A percentile compares a stretch with the other conserved stretches of the same genome.
Conservation (phyloP, 345 rosid genomes). For the Hevea brasiliensis region DNA sequence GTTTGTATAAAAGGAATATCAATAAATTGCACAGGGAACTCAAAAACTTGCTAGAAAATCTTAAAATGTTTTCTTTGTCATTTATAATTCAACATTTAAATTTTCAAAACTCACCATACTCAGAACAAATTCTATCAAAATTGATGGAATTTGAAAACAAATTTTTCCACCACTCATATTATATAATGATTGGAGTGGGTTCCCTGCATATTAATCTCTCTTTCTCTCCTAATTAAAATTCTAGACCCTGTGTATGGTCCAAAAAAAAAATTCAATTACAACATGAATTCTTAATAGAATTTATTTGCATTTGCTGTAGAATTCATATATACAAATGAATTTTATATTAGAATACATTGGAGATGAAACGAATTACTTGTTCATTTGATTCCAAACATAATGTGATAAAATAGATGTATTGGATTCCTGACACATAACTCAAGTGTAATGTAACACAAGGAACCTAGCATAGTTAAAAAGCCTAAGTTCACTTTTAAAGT, state of each 20-base stretch:
- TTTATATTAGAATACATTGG: background rate
- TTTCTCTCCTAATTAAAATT: conserved; percentile 30
- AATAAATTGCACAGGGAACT: background rate
- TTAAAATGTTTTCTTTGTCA: background rate
- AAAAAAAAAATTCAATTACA: background rate
- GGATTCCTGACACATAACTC: too few relatives aligned
- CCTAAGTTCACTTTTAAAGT: background rate
- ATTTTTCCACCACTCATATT: background rate
- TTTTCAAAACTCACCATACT: background rate
- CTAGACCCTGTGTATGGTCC: background rate
- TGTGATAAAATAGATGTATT: too few relatives aligned
- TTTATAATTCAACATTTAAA: background rate
- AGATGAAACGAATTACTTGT: background rate
- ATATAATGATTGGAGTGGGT: background rate
- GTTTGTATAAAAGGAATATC: background rate
- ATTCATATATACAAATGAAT: background rate
- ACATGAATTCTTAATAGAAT: background rate
- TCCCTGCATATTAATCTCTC: background rate
- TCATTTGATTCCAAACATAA: background rate
- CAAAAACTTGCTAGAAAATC: background rate
- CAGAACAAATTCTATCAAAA: background rate
- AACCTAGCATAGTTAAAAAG: background rate
- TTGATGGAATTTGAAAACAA: background rate
- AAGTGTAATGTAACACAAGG: background rate
- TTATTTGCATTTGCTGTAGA: background rate